Evolutionary conservation across 352 stramenopile genomes (phyloP).

Genomic region (Pythium brachiatum): DNA sequence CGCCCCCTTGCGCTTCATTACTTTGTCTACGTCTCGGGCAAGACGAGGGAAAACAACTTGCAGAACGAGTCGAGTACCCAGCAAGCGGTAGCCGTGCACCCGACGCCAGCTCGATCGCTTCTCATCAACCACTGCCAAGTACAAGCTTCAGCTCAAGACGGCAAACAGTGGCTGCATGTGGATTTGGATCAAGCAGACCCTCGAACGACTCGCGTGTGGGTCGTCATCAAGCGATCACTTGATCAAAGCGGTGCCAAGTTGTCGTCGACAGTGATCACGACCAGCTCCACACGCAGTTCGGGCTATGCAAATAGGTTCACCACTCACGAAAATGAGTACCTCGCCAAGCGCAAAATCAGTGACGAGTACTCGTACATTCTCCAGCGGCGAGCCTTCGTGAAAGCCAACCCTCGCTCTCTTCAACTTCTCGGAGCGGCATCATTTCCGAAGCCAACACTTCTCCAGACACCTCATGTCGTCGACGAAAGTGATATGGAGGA

Average conservation of each 20-base stretch:
- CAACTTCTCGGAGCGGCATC: slow-evolving; percentile 32
- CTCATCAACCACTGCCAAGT: not conserved
- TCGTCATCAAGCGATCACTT: slow-evolving; percentile 36
- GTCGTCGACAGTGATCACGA: slow-evolving; percentile 1
- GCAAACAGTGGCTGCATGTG: not conserved
- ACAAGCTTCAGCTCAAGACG: not conserved
- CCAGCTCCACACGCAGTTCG: not conserved
- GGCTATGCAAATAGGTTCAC: slow-evolving; percentile 18
- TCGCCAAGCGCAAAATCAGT: slow-evolving; percentile 61
- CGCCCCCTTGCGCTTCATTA: not conserved
- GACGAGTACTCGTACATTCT: slow-evolving; percentile 78
- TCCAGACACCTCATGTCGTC: slow-evolving; percentile 53
- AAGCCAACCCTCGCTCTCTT: slow-evolving; percentile 20
- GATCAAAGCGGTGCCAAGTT: not conserved
- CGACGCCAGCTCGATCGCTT: too few relatives aligned
- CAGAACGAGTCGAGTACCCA: too few relatives aligned
- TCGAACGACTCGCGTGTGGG: slow-evolving; percentile 11
- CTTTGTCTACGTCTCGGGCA: not conserved
- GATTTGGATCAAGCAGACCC: not conserved
- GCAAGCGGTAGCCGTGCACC: too few relatives aligned
- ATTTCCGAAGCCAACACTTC: slow-evolving; percentile 42
- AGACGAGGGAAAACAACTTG: too few relatives aligned
- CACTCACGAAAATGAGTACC: slow-evolving; percentile 37
- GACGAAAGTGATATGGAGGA: slow-evolving; percentile 50
- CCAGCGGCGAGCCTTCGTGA: slow-evolving; percentile 37